Evolutionary conservation across 2,329 filamentous ascomycete genomes (phyloP), one percentile per base, ranked within the genome.

Genomic region (Exutisphaerella laricina): DNA sequence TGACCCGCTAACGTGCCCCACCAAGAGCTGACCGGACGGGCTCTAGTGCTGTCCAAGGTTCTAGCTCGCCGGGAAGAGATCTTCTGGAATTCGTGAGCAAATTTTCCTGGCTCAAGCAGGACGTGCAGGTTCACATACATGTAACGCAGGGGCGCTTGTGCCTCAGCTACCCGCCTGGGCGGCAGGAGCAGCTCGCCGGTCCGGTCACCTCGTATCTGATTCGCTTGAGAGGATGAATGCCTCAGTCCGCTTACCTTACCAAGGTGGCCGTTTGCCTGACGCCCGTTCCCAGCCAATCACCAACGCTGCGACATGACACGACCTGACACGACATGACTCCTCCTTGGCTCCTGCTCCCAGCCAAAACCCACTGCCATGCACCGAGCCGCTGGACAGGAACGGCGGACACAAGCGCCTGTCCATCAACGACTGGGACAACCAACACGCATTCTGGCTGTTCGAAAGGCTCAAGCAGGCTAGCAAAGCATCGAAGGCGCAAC

Each of bases 11-110:
- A 34, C n/a, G n/a, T n/a, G n/a, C n/a, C n/a, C n/a, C n/a, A n/a
- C 41, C 33, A 38, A 38, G 41, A 25, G 41, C 41, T 38, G 25
- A 38, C 33, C 33, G 23, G 4, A 25, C 40, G 22, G 32, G 12
- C 18, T 26, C 31, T 37, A 20, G 14, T 5, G n/a, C 2, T 1
- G 25, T 23, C 13, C 18, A 30, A n/a, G 39, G 16, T 32, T 38
- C 26, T 25, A 38, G 26, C 26, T 32, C 38, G 23, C 13, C 25
- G 28, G 21, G 23, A 18, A 40, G 28, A 31, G 43, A 44, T 44
- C 41, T 44, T 44, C 41, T 44, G 41, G 41, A 44, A 44, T 30
- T 17, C 32, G 25, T 37, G 34, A 31, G 41, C 41, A 43, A 43
- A 43, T 31, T 38, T 38, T 32, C 13, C 20, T 43, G 41, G 26